Percentiles rank a stretch among this genome's conserved stretches.
These are phyloP conservation scores for Turnera subulata DNA, from an alignment of 345 rosid species.

Conservation along the genomic window DNA sequence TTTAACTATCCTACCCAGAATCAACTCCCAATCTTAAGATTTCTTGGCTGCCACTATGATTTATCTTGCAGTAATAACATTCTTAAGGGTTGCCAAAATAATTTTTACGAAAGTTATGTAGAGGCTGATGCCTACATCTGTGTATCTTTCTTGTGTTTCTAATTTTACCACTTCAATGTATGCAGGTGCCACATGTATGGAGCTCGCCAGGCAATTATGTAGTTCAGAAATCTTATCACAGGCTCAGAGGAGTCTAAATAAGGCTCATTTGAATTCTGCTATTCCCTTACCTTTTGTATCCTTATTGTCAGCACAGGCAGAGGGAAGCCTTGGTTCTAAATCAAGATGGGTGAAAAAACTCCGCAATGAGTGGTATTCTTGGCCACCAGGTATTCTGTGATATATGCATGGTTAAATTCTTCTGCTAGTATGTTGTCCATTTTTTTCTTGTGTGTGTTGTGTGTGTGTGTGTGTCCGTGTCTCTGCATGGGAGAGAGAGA, in stretches of 20 bases:
- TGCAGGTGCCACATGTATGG: slow-evolving; percentile 64
- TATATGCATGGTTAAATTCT: not conserved
- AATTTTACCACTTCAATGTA: slow-evolving; percentile 8
- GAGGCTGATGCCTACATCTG: too few species aligned
- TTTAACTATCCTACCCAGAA: not conserved
- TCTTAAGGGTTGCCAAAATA: too few species aligned
- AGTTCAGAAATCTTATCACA: slow-evolving; percentile 49
- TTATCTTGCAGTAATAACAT: too few species aligned
- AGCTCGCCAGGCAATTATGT: slow-evolving; percentile 56
- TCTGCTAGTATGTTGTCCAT: too few species aligned
- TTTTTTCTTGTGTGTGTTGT: not conserved
- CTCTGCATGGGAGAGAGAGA: too few species aligned
- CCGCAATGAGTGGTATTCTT: slow-evolving; percentile 78
- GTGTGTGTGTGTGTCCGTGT: not conserved
- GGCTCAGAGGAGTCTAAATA: slow-evolving; percentile 61
- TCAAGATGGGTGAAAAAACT: slow-evolving; percentile 75
- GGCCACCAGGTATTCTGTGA: slow-evolving; percentile 72
- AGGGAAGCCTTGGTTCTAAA: slow-evolving; percentile 79
- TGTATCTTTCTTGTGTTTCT: too few species aligned
- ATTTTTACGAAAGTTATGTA: too few species aligned
- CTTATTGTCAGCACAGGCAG: slow-evolving; percentile 75
- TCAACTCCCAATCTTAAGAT: not conserved
- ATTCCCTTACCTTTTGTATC: slow-evolving; percentile 64
- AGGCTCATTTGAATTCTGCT: slow-evolving; percentile 42
- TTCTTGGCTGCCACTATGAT: not conserved